phyloP scores from a whole-genome alignment of 495 filamentous ascomycete species.

The Neurospora sp. region DNA sequence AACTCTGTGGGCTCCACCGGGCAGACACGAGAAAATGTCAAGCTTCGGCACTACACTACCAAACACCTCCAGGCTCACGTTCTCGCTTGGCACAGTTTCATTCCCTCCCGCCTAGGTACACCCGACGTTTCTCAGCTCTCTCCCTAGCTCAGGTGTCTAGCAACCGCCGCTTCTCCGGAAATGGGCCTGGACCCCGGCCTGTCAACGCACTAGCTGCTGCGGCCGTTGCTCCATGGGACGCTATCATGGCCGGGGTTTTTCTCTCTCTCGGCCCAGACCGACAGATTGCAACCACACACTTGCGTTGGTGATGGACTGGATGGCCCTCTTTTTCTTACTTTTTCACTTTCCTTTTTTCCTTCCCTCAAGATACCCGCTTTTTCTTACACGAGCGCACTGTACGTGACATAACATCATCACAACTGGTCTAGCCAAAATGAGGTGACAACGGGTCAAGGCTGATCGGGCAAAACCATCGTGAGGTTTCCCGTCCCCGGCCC shows the following conservation, averaged over 20 bases:
- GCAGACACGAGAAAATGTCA: neutral
- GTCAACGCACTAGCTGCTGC: neutral
- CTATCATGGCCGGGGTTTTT: neutral
- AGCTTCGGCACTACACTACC: neutral
- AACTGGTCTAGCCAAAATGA: neutral
- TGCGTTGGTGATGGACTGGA: neutral
- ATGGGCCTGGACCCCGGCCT: neutral
- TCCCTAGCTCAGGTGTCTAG: neutral
- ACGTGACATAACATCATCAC: neutral
- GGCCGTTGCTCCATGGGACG: neutral
- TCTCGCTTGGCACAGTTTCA: neutral
- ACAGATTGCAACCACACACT: neutral
- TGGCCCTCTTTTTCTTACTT: neutral
- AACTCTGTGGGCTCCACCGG: neutral
- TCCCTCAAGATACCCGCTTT: neutral
- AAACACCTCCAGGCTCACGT: neutral
- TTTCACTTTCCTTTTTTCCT: neutral
- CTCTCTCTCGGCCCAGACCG: neutral
- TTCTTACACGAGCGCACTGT: neutral
- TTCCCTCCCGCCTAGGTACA: neutral
- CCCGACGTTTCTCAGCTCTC: neutral
- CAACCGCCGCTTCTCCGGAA: neutral
- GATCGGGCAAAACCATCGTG: neutral
- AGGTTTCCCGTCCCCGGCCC: neutral
- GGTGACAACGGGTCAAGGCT: neutral